These are phyloP conservation scores for Penicillium psychrosexuale DNA, from an alignment of 2,329 filamentous ascomycete genomes.

Conservation along the genomic window DNA sequence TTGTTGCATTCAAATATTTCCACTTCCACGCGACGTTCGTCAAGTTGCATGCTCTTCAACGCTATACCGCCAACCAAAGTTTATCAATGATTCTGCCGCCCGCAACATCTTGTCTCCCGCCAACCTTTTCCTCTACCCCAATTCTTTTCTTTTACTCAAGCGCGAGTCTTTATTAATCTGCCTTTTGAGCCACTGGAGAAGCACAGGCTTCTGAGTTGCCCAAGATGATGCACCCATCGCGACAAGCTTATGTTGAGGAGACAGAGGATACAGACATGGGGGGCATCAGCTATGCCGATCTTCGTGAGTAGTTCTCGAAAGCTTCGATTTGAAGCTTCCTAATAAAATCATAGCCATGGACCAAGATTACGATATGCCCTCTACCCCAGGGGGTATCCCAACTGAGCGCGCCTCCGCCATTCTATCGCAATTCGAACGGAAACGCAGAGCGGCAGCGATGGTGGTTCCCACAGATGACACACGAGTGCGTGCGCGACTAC, in stretches of 20 bases:
- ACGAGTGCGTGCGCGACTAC: constrained; percentile 73
- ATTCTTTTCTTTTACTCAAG: background rate
- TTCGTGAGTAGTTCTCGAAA: constrained; percentile 52
- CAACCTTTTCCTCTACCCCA: background rate
- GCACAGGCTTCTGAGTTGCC: constrained; percentile 13
- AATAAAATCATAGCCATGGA: constrained; percentile 57
- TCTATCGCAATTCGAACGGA: constrained; percentile 83
- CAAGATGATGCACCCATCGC: constrained; percentile 73
- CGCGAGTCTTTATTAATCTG: background rate
- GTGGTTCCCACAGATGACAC: constrained; percentile 92
- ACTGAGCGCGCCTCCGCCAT: constrained; percentile 82
- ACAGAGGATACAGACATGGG: constrained; percentile 58
- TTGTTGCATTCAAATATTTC: background rate
- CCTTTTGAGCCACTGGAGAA: constrained; percentile 3
- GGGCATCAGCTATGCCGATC: constrained; percentile 60
- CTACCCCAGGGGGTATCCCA: constrained; percentile 62
- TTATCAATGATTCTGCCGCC: constrained; percentile 26
- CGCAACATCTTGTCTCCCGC: constrained; percentile 9
- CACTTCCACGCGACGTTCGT: background rate
- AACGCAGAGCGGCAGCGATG: constrained; percentile 81
- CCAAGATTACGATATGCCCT: constrained; percentile 78
- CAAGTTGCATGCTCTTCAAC: background rate
- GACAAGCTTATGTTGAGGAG: constrained; percentile 93
- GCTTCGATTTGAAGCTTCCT: background rate
- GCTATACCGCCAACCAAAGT: background rate